Conservation (phyloP, 2,329 filamentous ascomycete genomes). For the Fusarium pininemorale region DNA sequence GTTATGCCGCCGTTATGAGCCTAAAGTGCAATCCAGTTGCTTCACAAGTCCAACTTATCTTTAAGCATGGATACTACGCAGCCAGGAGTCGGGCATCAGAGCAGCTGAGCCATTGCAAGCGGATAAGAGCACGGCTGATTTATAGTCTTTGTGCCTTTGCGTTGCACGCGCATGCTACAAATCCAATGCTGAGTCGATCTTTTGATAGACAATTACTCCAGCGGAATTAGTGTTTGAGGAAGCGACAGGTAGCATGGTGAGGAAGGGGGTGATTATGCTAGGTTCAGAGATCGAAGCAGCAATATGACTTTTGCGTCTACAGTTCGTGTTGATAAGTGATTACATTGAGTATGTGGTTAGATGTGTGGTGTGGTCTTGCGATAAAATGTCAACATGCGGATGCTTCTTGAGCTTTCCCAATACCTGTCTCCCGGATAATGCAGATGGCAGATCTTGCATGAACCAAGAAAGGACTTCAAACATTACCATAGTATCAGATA, state of each 20-base stretch:
- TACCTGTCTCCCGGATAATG: background rate
- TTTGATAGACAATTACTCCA: slow-evolving; percentile 6
- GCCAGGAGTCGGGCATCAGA: background rate
- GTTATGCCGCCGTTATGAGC: slow-evolving; percentile 16
- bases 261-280: slow-evolving; percentile 10
- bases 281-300: slow-evolving; percentile 11
- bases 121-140: slow-evolving; percentile 2
- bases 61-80: slow-evolving; percentile 15
- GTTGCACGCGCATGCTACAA: slow-evolving; percentile 5
- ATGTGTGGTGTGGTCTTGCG: background rate
- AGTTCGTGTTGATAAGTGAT: background rate
- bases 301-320: background rate
- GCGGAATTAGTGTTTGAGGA: background rate
- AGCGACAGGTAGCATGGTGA: background rate
- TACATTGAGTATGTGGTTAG: background rate
- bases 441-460: background rate
- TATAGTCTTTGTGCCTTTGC: background rate
- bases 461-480: background rate
- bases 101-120: slow-evolving; percentile 1
- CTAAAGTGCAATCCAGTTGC: background rate
- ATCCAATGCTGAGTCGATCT: slow-evolving; percentile 15
- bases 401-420: background rate
- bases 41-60: slow-evolving; percentile 11
- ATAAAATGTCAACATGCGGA: background rate
- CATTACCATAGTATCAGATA: background rate